Conservation (phyloP, 176 grass and related monocot genomes). For the Olyra latifolia region DNA sequence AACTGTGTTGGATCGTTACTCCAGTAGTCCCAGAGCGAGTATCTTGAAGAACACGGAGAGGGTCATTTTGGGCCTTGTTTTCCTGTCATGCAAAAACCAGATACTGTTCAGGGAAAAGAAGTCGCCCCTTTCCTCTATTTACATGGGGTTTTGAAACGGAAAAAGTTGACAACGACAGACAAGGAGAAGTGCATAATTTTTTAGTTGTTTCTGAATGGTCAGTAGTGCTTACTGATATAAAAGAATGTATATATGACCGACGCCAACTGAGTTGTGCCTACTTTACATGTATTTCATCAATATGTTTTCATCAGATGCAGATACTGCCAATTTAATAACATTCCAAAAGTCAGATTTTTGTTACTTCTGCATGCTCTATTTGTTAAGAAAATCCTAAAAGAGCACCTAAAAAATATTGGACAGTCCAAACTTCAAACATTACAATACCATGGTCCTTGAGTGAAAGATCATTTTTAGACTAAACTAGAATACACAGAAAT, state of each 20-base stretch:
- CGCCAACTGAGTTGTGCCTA: neutral
- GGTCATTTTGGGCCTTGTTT: slow-evolving; percentile 76
- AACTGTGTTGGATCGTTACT: slow-evolving; percentile 50
- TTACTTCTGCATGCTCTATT: too few species aligned
- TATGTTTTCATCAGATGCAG: neutral
- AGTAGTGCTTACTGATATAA: neutral
- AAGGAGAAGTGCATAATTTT: neutral
- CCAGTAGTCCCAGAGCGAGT: slow-evolving; percentile 61
- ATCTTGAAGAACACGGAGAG: slow-evolving; percentile 62
- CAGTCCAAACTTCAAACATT: too few species aligned
- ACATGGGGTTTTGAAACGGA: neutral
- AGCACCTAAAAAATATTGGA: too few species aligned
- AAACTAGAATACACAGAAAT: too few species aligned
- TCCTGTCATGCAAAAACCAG: slow-evolving; percentile 43
- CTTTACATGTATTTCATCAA: neutral
- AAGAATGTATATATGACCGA: neutral
- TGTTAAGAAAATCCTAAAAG: too few species aligned
- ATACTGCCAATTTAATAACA: neutral
- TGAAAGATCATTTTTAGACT: too few species aligned
- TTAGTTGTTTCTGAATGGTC: neutral
- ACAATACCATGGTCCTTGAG: too few species aligned
- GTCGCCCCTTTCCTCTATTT: neutral
- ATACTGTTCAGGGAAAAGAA: neutral
- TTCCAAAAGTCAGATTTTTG: neutral
- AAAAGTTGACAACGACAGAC: neutral